Evolutionary conservation across 345 rosid genomes (phyloP).

Genomic region (Linum tenue): DNA sequence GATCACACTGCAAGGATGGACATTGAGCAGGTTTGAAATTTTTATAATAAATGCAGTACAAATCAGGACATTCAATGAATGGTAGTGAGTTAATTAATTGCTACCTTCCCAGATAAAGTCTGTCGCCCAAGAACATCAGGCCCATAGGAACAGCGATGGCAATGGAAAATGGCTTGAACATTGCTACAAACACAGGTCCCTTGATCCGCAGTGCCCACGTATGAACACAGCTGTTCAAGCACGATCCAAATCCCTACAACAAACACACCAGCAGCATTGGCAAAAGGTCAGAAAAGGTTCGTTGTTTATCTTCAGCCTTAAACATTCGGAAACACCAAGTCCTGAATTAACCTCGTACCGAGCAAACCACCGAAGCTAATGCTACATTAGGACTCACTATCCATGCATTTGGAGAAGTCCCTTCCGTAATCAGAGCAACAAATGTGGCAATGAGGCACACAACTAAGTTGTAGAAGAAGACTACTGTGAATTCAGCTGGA

Average conservation of each 20-base stretch:
- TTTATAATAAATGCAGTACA: no score
- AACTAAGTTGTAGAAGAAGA: not conserved
- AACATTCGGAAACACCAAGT: no score
- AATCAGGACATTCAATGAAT: no score
- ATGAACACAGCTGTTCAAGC: constrained; percentile 13
- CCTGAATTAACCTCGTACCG: not conserved
- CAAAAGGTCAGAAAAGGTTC: no score
- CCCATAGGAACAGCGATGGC: constrained; percentile 28
- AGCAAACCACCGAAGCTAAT: not conserved
- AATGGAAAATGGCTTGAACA: constrained; percentile 28
- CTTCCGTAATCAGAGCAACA: not conserved
- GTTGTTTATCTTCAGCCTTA: not conserved
- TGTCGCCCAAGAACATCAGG: constrained; percentile 20
- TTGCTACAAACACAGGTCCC: constrained; percentile 25
- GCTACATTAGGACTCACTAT: not conserved
- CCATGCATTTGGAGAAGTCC: not conserved
- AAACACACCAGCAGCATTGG: not conserved
- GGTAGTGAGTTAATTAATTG: not conserved
- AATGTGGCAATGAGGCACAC: not conserved
- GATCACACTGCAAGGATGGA: not conserved
- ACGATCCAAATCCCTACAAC: constrained; percentile 14
- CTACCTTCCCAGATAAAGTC: constrained; percentile 28
- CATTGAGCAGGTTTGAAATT: no score
- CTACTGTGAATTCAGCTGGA: not conserved
- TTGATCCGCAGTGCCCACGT: constrained; percentile 19